These are phyloP conservation scores for Sapria himalayana DNA, from an alignment of 345 rosid genomes.

Conservation along the genomic window DNA sequence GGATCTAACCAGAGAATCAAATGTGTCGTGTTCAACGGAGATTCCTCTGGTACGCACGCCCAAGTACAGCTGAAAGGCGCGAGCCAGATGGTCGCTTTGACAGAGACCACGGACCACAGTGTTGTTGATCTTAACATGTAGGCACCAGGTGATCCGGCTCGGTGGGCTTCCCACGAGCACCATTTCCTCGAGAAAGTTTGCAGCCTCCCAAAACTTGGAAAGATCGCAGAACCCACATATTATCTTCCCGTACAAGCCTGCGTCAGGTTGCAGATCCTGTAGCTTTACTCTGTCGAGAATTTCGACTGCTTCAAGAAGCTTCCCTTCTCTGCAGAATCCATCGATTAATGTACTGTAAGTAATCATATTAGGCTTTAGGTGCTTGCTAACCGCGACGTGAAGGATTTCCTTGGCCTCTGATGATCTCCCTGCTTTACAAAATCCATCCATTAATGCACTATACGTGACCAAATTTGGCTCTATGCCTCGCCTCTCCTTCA, in stretches of 20 bases:
- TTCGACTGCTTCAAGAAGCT: constrained; percentile 43
- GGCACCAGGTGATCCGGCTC: constrained; percentile 51
- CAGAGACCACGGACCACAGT: constrained; percentile 41
- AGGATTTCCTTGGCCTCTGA: constrained; percentile 41
- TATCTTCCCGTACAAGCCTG: constrained; percentile 60
- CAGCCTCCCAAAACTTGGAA: constrained; percentile 51
- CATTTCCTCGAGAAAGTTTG: constrained; percentile 78
- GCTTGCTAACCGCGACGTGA: constrained; percentile 40
- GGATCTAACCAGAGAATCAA: constrained; percentile 23
- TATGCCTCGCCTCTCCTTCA: constrained; percentile 38
- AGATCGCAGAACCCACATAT: constrained; percentile 33
- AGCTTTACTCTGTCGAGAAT: constrained; percentile 77
- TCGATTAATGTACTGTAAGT: constrained; percentile 43
- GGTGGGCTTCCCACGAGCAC: constrained; percentile 37
- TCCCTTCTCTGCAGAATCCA: constrained; percentile 66
- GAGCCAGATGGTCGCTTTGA: constrained; percentile 16
- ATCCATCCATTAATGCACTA: constrained; percentile 65
- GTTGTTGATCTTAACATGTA: constrained; percentile 47
- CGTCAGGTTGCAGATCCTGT: constrained; percentile 75
- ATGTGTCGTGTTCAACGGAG: constrained; percentile 25
- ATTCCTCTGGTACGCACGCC: constrained; percentile 55
- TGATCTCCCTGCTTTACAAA: constrained; percentile 46
- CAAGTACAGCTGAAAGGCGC: constrained; percentile 38
- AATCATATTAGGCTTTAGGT: constrained; percentile 38
- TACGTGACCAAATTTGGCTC: constrained; percentile 82